A percentile compares a stretch with the other conserved stretches of the same genome.
These are phyloP conservation scores for Polymyxa betae DNA, from an alignment of 208 protist species.

Conservation along the genomic window DNA sequence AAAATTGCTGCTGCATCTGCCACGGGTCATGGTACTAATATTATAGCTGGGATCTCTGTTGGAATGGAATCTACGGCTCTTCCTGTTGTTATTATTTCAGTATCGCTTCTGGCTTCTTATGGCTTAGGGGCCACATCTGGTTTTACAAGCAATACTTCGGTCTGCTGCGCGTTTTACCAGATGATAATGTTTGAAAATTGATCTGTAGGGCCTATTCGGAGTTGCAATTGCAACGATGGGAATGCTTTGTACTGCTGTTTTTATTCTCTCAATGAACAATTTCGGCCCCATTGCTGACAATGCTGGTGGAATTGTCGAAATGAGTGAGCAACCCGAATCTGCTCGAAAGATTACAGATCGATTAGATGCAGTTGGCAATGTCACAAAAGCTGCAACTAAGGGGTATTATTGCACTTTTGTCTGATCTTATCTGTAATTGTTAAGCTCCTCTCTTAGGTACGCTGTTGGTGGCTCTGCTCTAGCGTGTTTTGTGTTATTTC, in stretches of 20 bases:
- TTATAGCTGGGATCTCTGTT: constrained; percentile 87
- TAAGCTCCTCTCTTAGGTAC: constrained; percentile 59
- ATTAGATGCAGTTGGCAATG: constrained; percentile 80
- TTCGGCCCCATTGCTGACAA: constrained; percentile 82
- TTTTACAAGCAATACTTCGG: constrained; percentile 52
- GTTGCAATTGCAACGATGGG: constrained; percentile 89
- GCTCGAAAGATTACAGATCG: constrained; percentile 73
- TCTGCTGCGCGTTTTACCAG: not conserved
- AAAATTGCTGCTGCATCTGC: constrained; percentile 63
- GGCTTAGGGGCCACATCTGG: constrained; percentile 63
- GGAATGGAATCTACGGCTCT: constrained; percentile 87
- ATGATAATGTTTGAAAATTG: not conserved
- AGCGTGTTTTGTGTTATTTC: constrained; percentile 77
- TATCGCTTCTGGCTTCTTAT: constrained; percentile 75
- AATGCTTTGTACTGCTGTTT: constrained; percentile 85
- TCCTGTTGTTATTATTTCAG: constrained; percentile 84
- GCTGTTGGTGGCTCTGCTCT: constrained; percentile 79
- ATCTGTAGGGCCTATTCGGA: constrained; percentile 79
- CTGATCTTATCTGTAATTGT: not conserved
- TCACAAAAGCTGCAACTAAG: constrained; percentile 80
- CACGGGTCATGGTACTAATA: constrained; percentile 72
- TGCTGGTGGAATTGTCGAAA: constrained; percentile 81
- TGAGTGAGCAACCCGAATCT: constrained; percentile 72
- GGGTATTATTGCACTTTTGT: constrained; percentile 57
- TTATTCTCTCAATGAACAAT: constrained; percentile 80